Percentiles rank a stretch among this genome's conserved stretches.
Evolutionary conservation across 345 rosid genomes (phyloP).

Genomic region (Tarenaya hassleriana): DNA sequence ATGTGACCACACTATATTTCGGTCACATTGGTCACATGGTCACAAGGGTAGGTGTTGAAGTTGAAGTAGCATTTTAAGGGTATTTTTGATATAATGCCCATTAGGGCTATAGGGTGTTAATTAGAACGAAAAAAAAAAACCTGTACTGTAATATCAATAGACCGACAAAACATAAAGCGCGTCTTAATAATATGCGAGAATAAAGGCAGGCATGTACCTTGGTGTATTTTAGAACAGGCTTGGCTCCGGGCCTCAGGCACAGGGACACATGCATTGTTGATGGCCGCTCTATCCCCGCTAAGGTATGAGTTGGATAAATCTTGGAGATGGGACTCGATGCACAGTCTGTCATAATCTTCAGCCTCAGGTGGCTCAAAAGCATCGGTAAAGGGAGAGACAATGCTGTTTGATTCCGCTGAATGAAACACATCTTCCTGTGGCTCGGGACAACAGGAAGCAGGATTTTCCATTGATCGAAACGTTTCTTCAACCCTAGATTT

Average conservation of each 20-base stretch:
- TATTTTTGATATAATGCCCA: too few species aligned
- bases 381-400: slow-evolving; percentile 24
- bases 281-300: slow-evolving; percentile 17
- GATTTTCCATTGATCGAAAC: slow-evolving; percentile 11
- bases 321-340: slow-evolving; percentile 15
- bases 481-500: slow-evolving; percentile 17
- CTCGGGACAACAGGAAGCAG: slow-evolving; percentile 14
- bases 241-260: slow-evolving; percentile 22
- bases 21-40: too few species aligned
- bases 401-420: slow-evolving; percentile 15
- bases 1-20: too few species aligned
- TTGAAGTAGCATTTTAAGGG: too few species aligned
- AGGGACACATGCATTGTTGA: slow-evolving; percentile 12
- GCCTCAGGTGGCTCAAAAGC: slow-evolving; percentile 18
- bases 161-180: neutral
- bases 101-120: too few species aligned
- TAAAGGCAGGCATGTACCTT: neutral
- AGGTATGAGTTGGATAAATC: slow-evolving; percentile 17
- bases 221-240: too few species aligned
- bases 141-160: too few species aligned
- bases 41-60: too few species aligned
- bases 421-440: slow-evolving; percentile 12
- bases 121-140: too few species aligned
- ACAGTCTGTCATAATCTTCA: slow-evolving; percentile 18
- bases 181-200: too few species aligned